phyloP scores from a whole-genome alignment of 1,284 basidiomycete species.

The Cystobasidium sp. region DNA sequence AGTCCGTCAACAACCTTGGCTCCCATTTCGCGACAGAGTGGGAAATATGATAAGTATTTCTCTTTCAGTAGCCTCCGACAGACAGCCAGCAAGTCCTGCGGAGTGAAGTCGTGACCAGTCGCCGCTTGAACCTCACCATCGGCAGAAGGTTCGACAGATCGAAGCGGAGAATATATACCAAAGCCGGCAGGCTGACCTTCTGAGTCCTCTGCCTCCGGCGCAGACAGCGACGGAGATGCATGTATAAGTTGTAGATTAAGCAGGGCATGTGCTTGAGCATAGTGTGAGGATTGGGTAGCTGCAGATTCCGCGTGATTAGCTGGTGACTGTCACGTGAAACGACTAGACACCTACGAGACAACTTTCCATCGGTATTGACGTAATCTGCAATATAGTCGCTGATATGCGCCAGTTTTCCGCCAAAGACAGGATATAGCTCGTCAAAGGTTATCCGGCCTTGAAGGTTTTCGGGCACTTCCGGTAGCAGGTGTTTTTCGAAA shows the following conservation, averaged over 20 bases:
- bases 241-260: conserved; percentile 54
- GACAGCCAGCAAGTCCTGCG: conserved; percentile 65
- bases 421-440: conserved; percentile 72
- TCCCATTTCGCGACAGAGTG: conserved; percentile 74
- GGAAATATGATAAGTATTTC: conserved; percentile 70
- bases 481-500: conserved; percentile 67
- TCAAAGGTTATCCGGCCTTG: conserved; percentile 68
- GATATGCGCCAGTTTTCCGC: conserved; percentile 79
- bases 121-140: conserved; percentile 27
- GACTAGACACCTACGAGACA: conserved; percentile 28
- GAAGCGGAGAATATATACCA: conserved; percentile 55
- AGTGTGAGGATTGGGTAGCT: conserved; percentile 50
- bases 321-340: conserved; percentile 62
- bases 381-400: conserved; percentile 75
- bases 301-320: conserved; percentile 60
- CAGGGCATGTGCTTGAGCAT: conserved; percentile 52
- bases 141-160: conserved; percentile 64
- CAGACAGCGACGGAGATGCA: conserved; percentile 37
- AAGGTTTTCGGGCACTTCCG: conserved; percentile 67
- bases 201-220: conserved; percentile 24
- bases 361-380: conserved; percentile 56
- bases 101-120: conserved; percentile 53
- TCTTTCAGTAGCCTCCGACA: conserved; percentile 66
- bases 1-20: conserved; percentile 77
- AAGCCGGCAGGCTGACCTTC: conserved; percentile 45